Conservation (phyloP, 2,329 filamentous ascomycete species). For the Pseudogymnoascus sp. region DNA sequence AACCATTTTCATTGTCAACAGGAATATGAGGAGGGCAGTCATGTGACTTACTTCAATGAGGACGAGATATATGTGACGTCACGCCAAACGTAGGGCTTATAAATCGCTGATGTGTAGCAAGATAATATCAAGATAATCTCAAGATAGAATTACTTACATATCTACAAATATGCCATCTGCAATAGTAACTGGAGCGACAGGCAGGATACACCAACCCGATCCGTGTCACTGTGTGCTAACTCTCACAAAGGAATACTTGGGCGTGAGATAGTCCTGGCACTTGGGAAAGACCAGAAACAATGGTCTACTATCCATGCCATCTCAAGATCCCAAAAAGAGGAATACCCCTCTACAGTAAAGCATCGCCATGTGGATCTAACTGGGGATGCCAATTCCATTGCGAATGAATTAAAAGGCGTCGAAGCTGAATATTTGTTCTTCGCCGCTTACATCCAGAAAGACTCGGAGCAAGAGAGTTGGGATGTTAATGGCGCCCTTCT, state of each 20-base stretch:
- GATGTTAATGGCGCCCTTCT: constrained; percentile 37
- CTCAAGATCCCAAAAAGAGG: constrained; percentile 30
- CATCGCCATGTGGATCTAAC: constrained; percentile 30
- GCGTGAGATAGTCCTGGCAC: constrained; percentile 29
- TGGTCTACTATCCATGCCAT: constrained; percentile 31
- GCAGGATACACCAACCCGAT: constrained; percentile 10
- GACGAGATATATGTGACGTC: not conserved
- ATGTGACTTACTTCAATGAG: not conserved
- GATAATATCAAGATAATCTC: not conserved
- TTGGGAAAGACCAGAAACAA: constrained; percentile 23
- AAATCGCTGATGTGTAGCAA: not conserved
- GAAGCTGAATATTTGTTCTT: constrained; percentile 32
- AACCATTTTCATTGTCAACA: too few relatives aligned
- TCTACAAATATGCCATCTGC: constrained; percentile 15
- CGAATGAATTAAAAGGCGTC: constrained; percentile 25
- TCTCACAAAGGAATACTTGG: constrained; percentile 24
- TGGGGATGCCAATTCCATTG: constrained; percentile 25
- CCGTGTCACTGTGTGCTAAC: not conserved
- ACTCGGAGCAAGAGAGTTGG: constrained; percentile 27
- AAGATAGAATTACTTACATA: not conserved
- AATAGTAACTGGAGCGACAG: constrained; percentile 21
- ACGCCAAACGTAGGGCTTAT: not conserved
- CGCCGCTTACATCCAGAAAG: constrained; percentile 30
- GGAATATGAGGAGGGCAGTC: too few relatives aligned
- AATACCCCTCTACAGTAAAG: constrained; percentile 27